phyloP scores from a whole-genome alignment of 352 stramenopile species.

The Thraustochytrium sp. region DNA sequence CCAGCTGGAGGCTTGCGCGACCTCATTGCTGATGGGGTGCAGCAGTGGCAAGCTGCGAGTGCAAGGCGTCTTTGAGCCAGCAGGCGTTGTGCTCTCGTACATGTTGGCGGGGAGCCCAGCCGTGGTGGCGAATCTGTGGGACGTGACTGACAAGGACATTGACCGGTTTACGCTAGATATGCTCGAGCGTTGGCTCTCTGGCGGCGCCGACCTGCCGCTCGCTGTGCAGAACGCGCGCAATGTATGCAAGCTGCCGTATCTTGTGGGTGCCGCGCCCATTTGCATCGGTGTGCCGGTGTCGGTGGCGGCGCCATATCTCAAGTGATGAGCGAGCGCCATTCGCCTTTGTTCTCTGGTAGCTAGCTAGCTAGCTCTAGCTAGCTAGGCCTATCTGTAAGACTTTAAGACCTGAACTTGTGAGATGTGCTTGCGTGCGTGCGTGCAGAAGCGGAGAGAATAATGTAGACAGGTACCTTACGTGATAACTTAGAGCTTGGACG shows the following conservation, averaged over 20 bases:
- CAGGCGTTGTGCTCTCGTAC: constrained; percentile 88
- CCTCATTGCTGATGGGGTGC: constrained; percentile 92
- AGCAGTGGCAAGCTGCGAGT: constrained; percentile 82
- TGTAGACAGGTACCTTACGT: too few species aligned
- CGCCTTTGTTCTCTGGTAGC: too few species aligned
- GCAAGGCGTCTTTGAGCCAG: constrained; percentile 81
- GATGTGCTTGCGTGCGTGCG: too few species aligned
- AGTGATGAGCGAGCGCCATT: too few species aligned
- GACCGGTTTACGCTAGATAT: constrained; percentile 71
- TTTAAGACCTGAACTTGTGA: too few species aligned
- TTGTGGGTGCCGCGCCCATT: constrained; percentile 89
- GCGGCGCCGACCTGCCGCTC: constrained; percentile 46
- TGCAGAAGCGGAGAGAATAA: too few species aligned
- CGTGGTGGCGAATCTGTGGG: constrained; percentile 97
- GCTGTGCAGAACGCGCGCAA: constrained; percentile 65
- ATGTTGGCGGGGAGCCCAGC: constrained; percentile 77
- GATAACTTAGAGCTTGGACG: constrained; percentile 37
- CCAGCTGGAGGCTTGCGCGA: constrained; percentile 54
- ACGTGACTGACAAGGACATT: constrained; percentile 97
- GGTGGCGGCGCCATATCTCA: too few species aligned
- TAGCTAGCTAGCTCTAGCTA: too few species aligned
- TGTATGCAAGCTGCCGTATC: constrained; percentile 84
- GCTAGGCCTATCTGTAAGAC: too few species aligned
- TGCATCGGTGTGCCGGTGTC: constrained; percentile 87
- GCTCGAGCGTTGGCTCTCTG: constrained; percentile 7